These are phyloP conservation scores for Diplodia scrobiculata DNA, from an alignment of 2,329 filamentous ascomycete species.

Conservation along the genomic window DNA sequence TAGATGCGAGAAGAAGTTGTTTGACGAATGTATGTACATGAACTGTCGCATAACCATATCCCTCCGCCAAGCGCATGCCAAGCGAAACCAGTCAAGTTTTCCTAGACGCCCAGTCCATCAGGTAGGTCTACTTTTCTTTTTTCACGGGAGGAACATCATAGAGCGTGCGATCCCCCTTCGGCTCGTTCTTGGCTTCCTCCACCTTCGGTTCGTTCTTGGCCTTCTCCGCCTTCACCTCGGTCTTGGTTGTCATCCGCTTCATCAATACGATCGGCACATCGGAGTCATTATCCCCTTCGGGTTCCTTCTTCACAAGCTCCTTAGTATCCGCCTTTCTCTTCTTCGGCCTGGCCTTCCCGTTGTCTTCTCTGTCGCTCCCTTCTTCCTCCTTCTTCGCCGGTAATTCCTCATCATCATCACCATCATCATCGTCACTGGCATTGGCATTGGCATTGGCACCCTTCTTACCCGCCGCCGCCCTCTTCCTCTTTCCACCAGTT, in stretches of 20 bases:
- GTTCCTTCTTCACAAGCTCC: slow-evolving; percentile 12
- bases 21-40: background rate
- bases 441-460: background rate
- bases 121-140: background rate
- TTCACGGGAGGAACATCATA: background rate
- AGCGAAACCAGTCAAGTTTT: background rate
- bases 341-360: background rate
- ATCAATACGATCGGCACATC: background rate
- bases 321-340: background rate
- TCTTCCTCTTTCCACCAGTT: background rate
- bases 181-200: background rate
- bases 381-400: background rate
- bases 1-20: background rate
- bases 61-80: background rate
- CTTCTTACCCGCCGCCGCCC: background rate
- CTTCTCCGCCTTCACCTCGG: background rate
- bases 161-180: background rate
- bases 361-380: background rate
- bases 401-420: slow-evolving; percentile 5
- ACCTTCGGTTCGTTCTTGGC: background rate
- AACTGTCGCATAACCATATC: background rate
- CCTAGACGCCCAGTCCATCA: background rate
- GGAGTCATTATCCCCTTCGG: background rate
- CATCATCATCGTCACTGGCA: background rate
- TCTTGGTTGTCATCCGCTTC: background rate